A percentile compares a stretch with the other conserved stretches of the same genome.
Evolutionary conservation across 164 flowering plant genomes (phyloP).

Genomic region (Sedum album): DNA sequence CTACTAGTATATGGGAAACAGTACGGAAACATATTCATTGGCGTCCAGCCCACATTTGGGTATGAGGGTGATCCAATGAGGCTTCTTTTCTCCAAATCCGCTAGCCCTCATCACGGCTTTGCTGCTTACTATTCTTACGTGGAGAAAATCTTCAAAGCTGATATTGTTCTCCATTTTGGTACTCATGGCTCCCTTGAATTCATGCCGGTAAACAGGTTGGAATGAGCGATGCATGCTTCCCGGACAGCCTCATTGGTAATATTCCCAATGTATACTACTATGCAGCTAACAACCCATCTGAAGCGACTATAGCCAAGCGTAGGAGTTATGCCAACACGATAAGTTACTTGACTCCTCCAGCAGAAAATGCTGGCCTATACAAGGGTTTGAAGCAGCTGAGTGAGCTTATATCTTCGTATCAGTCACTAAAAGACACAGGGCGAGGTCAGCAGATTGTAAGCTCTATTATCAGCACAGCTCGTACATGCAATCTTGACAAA

Average conservation of each 20-base stretch:
- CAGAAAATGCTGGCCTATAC: constrained; percentile 98
- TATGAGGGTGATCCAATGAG: constrained; percentile 99
- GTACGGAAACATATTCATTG: constrained; percentile 91
- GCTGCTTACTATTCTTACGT: constrained; percentile 96
- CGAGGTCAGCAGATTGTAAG: constrained; percentile 90
- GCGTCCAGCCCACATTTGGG: constrained; percentile 97
- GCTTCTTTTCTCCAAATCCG: constrained; percentile 94
- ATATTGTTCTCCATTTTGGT: constrained; percentile 96
- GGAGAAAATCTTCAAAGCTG: constrained; percentile 92
- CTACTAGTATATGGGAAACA: constrained; percentile 93
- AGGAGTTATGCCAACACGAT: constrained; percentile 99
- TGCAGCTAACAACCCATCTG: constrained; percentile 98
- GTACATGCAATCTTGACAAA: constrained; percentile 95
- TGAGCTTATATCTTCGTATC: constrained; percentile 93
- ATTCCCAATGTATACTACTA: constrained; percentile 95
- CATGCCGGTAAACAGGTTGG: constrained; percentile 99
- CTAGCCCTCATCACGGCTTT: constrained; percentile 98
- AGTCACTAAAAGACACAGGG: constrained; percentile 89
- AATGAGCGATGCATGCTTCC: constrained; percentile 96
- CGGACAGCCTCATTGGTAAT: constrained; percentile 95
- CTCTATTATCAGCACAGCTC: constrained; percentile 96
- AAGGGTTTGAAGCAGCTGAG: constrained; percentile 95
- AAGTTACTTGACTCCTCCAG: constrained; percentile 98
- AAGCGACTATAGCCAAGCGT: constrained; percentile 96
- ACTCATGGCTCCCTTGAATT: constrained; percentile 98